Evolutionary conservation across 352 stramenopile species (phyloP).

Genomic region (Pythium dissotocum): DNA sequence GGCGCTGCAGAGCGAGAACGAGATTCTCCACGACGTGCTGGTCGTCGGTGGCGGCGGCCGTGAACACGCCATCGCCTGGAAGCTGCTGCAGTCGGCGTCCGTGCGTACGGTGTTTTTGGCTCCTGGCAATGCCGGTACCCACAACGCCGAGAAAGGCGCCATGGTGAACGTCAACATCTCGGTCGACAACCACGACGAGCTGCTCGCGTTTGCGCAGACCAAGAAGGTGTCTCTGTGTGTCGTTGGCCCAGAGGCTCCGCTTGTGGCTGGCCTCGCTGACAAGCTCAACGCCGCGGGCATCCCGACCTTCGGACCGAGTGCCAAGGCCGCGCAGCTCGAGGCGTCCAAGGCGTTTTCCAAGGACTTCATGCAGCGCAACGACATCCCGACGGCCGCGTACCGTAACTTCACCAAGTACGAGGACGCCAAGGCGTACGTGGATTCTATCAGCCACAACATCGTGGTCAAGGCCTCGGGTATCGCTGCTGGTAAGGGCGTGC

Average conservation of each 20-base stretch:
- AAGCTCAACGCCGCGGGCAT: conserved; percentile 91
- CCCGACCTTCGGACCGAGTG: conserved; percentile 96
- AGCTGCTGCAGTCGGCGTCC: conserved; percentile 84
- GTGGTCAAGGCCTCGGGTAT: conserved; percentile 99
- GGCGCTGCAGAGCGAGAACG: conserved; percentile 52
- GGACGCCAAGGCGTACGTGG: conserved; percentile 90
- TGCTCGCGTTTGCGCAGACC: conserved; percentile 76
- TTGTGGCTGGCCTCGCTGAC: conserved; percentile 97
- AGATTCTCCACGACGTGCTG: conserved; percentile 84
- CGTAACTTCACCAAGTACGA: conserved; percentile 95
- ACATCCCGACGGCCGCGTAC: conserved; percentile 97
- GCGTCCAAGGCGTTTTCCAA: conserved; percentile 99
- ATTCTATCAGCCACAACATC: conserved; percentile 92
- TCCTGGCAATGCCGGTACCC: conserved; percentile 91
- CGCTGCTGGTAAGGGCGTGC: conserved; percentile 98
- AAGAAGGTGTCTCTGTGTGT: conserved; percentile 96
- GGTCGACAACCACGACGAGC: conserved; percentile 57
- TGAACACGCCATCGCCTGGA: conserved; percentile 95
- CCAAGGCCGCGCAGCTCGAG: conserved; percentile 95
- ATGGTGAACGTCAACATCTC: conserved; percentile 84
- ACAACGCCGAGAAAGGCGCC: conserved; percentile 28
- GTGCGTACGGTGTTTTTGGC: conserved; percentile 86
- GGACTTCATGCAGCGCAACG: conserved; percentile 98
- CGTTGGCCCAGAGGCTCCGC: conserved; percentile 96
- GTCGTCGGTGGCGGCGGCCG: conserved; percentile 92